Evolutionary conservation across 306 rosid species (phyloP).

Genomic region (Quercus bicolor): DNA sequence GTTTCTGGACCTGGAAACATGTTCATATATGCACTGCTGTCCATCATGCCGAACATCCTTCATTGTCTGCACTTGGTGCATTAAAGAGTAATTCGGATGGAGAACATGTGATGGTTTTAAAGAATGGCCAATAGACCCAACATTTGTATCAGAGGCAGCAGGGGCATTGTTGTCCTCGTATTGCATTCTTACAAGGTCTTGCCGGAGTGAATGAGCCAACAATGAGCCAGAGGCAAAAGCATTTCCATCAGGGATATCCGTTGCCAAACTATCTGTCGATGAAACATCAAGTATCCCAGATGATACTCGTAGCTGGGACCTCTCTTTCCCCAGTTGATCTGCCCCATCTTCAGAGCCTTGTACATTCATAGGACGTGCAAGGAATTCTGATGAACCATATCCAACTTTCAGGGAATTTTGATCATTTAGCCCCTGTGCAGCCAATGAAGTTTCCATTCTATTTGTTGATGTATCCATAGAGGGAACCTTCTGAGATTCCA

Average conservation of each 20-base stretch:
- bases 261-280: conserved; percentile 16
- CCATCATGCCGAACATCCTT: conserved; percentile 33
- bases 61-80: conserved; percentile 25
- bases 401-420: conserved; percentile 27
- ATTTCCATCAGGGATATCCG: conserved; percentile 31
- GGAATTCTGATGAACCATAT: conserved; percentile 20
- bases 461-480: conserved; percentile 14
- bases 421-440: conserved; percentile 22
- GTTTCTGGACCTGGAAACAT: conserved; percentile 4
- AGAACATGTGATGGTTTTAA: conserved; percentile 20
- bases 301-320: conserved; percentile 8
- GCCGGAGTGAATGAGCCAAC: conserved; percentile 28
- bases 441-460: conserved; percentile 23
- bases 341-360: conserved; percentile 30
- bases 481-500: conserved; percentile 22
- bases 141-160: conserved; percentile 24
- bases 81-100: conserved; percentile 25
- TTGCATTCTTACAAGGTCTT: conserved; percentile 26
- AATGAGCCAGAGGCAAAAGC: conserved; percentile 29
- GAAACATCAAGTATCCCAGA: conserved; percentile 21
- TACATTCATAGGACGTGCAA: conserved; percentile 15
- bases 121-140: conserved; percentile 19
- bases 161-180: conserved; percentile 14
- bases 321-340: conserved; percentile 17
- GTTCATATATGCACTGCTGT: conserved; percentile 25